Percentiles rank a stretch among this genome's conserved stretches.
These are phyloP conservation scores for Leishmania turanica DNA, from an alignment of 208 protist genomes.

Conservation along the genomic window DNA sequence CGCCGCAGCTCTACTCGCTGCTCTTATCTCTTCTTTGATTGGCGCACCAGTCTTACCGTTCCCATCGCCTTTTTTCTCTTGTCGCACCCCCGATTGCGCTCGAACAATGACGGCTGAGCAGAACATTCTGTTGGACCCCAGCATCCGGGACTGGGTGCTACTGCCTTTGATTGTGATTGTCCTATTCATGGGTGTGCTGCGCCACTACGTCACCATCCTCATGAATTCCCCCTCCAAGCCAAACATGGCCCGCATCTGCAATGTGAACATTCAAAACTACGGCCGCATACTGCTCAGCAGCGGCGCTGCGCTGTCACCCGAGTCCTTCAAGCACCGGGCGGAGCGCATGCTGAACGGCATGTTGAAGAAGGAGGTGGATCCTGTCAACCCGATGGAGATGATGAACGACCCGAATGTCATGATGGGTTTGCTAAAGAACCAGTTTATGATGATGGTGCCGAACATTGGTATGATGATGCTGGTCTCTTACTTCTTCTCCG, in stretches of 20 bases:
- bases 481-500: slow-evolving; percentile 96
- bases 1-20: not conserved
- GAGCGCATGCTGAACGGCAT: slow-evolving; percentile 49
- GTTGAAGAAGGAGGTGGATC: slow-evolving; percentile 70
- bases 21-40: not conserved
- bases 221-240: slow-evolving; percentile 51
- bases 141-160: slow-evolving; percentile 96
- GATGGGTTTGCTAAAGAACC: slow-evolving; percentile 95
- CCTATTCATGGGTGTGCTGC: slow-evolving; percentile 91
- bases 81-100: not conserved
- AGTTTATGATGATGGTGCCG: slow-evolving; percentile 93
- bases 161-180: slow-evolving; percentile 95
- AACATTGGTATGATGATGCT: slow-evolving; percentile 97
- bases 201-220: slow-evolving; percentile 85
- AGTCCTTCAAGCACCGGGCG: slow-evolving; percentile 66
- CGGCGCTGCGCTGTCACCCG: slow-evolving; percentile 58
- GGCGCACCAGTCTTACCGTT: not conserved
- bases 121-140: slow-evolving; percentile 92
- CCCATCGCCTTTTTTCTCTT: not conserved
- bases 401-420: slow-evolving; percentile 94
- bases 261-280: slow-evolving; percentile 77
- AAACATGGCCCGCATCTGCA: slow-evolving; percentile 61
- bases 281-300: slow-evolving; percentile 53
- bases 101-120: slow-evolving; percentile 50
- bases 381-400: slow-evolving; percentile 89